phyloP scores from a whole-genome alignment of 106 monocot species.

The Platanthera guangdongensis region DNA sequence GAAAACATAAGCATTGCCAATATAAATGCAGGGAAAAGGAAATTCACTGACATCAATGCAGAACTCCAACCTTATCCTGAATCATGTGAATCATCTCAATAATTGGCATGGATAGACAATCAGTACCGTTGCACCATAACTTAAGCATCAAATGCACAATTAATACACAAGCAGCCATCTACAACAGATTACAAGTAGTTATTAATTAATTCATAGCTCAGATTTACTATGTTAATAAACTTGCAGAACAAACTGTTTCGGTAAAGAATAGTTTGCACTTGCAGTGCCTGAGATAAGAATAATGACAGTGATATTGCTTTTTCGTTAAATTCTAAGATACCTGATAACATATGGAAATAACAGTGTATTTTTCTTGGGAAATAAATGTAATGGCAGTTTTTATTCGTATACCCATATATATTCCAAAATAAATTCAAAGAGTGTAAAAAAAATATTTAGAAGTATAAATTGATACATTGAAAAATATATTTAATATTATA shows the following conservation, averaged over 20 bases:
- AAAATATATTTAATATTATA: too few species aligned
- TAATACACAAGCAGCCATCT: constrained; percentile 51
- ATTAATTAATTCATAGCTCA: background rate
- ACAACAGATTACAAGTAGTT: background rate
- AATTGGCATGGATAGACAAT: constrained; percentile 62
- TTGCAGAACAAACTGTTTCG: too few species aligned
- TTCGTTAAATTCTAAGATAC: background rate
- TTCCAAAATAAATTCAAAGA: too few species aligned
- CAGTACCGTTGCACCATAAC: constrained; percentile 34
- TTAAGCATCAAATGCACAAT: constrained; percentile 56
- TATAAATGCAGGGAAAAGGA: background rate
- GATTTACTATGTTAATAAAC: background rate
- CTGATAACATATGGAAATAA: background rate
- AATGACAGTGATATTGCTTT: background rate
- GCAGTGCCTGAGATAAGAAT: background rate
- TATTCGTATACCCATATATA: too few species aligned
- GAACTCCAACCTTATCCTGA: constrained; percentile 34
- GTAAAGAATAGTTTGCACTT: background rate
- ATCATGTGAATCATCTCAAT: constrained; percentile 44
- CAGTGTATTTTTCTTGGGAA: background rate
- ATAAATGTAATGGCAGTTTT: background rate
- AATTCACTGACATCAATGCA: background rate
- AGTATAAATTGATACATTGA: too few species aligned
- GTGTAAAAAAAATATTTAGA: too few species aligned
- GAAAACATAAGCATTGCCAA: constrained; percentile 1